Conservation (phyloP, 345 rosid genomes). For the Arabidopsis suecica region DNA sequence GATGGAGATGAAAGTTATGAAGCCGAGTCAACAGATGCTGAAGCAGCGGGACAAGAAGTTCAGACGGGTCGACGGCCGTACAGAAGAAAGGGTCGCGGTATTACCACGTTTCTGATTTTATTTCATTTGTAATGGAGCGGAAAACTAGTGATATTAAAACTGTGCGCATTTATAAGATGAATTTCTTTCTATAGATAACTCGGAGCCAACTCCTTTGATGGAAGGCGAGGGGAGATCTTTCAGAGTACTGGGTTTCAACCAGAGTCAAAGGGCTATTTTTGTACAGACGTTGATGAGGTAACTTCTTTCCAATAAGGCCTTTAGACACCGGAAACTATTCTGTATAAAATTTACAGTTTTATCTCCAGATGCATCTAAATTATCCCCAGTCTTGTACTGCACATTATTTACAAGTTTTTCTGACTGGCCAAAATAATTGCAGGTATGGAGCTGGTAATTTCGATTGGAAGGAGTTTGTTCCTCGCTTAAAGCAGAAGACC, state of each 20-base stretch:
- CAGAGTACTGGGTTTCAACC: conserved; percentile 91
- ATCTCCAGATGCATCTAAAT: conserved; percentile 4
- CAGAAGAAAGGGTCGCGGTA: conserved; percentile 84
- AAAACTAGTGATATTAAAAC: conserved; percentile 15
- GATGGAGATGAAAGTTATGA: conserved; percentile 97
- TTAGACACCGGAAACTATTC: conserved; percentile 4
- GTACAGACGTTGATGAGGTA: conserved; percentile 96
- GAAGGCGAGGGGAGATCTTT: conserved; percentile 99
- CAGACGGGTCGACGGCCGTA: conserved; percentile 75
- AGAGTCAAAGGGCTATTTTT: conserved; percentile 93
- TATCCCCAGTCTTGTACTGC: conserved; percentile 7
- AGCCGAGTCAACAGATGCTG: conserved; percentile 88
- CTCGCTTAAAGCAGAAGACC: conserved; percentile 94
- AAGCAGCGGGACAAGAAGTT: conserved; percentile 72
- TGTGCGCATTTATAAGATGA: conserved; percentile 19
- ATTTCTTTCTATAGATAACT: conserved; percentile 61
- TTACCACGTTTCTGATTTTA: conserved; percentile 22
- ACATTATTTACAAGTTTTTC: conserved; percentile 17
- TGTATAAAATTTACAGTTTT: background rate
- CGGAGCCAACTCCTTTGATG: conserved; percentile 89
- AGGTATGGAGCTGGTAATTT: conserved; percentile 92
- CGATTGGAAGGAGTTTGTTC: conserved; percentile 87
- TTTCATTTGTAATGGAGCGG: background rate
- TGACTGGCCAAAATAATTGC: conserved; percentile 32
- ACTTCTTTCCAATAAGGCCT: conserved; percentile 14